A percentile compares a stretch with the other conserved stretches of the same genome.
Evolutionary conservation across 441 rosid species (phyloP).

Genomic region (Mallotus japonicus): DNA sequence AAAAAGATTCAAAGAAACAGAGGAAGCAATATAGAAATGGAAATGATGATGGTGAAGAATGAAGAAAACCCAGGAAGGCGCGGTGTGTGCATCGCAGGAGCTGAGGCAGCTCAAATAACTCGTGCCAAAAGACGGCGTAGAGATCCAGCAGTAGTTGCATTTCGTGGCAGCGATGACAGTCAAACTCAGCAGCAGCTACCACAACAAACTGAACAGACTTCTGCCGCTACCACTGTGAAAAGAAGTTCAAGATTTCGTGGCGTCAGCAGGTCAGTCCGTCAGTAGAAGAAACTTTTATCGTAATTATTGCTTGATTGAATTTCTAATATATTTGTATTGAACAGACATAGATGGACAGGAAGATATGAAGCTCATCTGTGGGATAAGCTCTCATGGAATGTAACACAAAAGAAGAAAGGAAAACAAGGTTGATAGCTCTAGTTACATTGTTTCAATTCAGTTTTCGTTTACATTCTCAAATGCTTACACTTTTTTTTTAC

Average conservation of each 20-base stretch:
- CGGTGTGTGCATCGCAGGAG: not conserved
- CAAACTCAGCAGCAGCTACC: slow-evolving; percentile 16
- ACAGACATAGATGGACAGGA: slow-evolving; percentile 71
- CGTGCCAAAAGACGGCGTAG: slow-evolving; percentile 53
- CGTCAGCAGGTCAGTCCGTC: slow-evolving; percentile 50
- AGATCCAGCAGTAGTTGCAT: slow-evolving; percentile 28
- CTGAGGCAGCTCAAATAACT: not conserved
- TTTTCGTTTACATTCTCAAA: not conserved
- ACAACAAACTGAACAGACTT: slow-evolving; percentile 31
- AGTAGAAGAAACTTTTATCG: not conserved
- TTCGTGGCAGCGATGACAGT: slow-evolving; percentile 16
- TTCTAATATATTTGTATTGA: not conserved
- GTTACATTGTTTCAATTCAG: not conserved
- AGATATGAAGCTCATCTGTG: slow-evolving; percentile 68
- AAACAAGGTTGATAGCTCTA: slow-evolving; percentile 47
- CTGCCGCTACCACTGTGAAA: slow-evolving; percentile 44
- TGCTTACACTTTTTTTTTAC: not conserved
- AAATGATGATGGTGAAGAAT: slow-evolving; percentile 36
- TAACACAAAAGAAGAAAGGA: slow-evolving; percentile 73
- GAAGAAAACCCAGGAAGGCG: slow-evolving; percentile 38
- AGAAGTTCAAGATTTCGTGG: slow-evolving; percentile 70
- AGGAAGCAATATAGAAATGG: slow-evolving; percentile 24
- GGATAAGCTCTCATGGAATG: slow-evolving; percentile 72
- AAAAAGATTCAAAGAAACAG: not conserved
- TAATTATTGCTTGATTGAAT: too few species aligned